These are phyloP conservation scores for Pachyrhizus erosus DNA, from an alignment of 306 rosid species.

Conservation along the genomic window DNA sequence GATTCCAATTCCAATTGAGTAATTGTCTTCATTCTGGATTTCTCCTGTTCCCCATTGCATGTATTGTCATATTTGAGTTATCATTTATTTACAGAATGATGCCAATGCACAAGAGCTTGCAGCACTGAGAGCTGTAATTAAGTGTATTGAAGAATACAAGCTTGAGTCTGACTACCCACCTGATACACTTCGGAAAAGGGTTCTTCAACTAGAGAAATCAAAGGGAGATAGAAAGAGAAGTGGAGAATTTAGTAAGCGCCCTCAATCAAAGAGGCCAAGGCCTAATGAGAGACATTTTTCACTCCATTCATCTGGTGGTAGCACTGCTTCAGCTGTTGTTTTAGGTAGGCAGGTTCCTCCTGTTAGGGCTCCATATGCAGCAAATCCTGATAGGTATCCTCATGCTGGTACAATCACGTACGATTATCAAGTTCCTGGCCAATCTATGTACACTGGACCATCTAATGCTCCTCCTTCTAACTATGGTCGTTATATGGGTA, in stretches of 20 bases:
- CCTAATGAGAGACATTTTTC: slow-evolving; percentile 53
- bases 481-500: slow-evolving; percentile 59
- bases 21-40: slow-evolving; percentile 19
- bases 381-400: slow-evolving; percentile 57
- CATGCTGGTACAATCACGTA: slow-evolving; percentile 46
- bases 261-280: slow-evolving; percentile 65
- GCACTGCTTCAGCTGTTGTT: slow-evolving; percentile 38
- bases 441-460: slow-evolving; percentile 59
- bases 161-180: slow-evolving; percentile 80
- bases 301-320: slow-evolving; percentile 54
- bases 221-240: slow-evolving; percentile 68
- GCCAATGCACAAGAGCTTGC: slow-evolving; percentile 56
- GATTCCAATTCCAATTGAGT: slow-evolving; percentile 27
- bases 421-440: slow-evolving; percentile 64
- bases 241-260: slow-evolving; percentile 60
- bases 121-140: slow-evolving; percentile 65
- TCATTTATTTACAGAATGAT: slow-evolving; percentile 43
- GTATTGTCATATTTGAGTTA: slow-evolving; percentile 17
- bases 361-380: slow-evolving; percentile 56
- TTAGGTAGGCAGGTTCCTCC: slow-evolving; percentile 61
- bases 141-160: slow-evolving; percentile 63
- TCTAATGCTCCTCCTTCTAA: slow-evolving; percentile 51
- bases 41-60: slow-evolving; percentile 30
- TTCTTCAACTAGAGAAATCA: slow-evolving; percentile 68
- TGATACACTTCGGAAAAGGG: slow-evolving; percentile 80